Conservation (phyloP, 2,329 filamentous ascomycete species). For the Ophiostoma piceae region DNA sequence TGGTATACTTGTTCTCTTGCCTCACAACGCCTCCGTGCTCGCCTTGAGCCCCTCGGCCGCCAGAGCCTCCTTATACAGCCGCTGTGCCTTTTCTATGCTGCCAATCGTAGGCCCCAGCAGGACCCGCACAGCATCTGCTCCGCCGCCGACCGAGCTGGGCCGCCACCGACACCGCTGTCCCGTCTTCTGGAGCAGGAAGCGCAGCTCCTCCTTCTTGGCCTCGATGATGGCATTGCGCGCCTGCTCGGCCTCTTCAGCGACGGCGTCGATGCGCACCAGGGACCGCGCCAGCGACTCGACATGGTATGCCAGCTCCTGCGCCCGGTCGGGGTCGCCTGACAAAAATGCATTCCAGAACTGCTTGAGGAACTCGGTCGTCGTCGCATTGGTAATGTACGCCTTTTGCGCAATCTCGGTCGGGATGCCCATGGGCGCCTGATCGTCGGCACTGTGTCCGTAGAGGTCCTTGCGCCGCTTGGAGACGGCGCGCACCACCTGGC, state of each 20-base stretch:
- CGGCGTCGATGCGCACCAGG: conserved; percentile 69
- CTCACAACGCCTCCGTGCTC: conserved; percentile 24
- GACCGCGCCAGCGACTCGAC: conserved; percentile 77
- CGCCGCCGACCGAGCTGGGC: conserved; percentile 64
- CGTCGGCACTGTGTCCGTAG: conserved; percentile 46
- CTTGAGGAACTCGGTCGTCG: conserved; percentile 89
- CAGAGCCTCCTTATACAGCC: conserved; percentile 28
- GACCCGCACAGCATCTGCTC: conserved; percentile 66
- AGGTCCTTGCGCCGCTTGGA: conserved; percentile 56
- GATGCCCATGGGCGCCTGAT: conserved; percentile 51
- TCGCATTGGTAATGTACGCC: conserved; percentile 72
- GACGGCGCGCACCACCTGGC: conserved; percentile 62
- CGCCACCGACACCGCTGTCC: conserved; percentile 69
- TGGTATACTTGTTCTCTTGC: background rate
- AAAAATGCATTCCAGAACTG: conserved; percentile 95
- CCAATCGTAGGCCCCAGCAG: conserved; percentile 69
- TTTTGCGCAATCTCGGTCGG: conserved; percentile 54
- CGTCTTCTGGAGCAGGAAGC: conserved; percentile 64
- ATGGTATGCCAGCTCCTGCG: conserved; percentile 73
- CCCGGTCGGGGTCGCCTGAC: conserved; percentile 77
- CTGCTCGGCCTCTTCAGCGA: conserved; percentile 72
- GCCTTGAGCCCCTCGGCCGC: conserved; percentile 28
- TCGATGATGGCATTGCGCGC: conserved; percentile 64
- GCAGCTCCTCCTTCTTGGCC: conserved; percentile 62
- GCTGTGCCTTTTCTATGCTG: conserved; percentile 63